Conservation (phyloP, 139 green algal genomes). For the Volvox reticuliferus region DNA sequence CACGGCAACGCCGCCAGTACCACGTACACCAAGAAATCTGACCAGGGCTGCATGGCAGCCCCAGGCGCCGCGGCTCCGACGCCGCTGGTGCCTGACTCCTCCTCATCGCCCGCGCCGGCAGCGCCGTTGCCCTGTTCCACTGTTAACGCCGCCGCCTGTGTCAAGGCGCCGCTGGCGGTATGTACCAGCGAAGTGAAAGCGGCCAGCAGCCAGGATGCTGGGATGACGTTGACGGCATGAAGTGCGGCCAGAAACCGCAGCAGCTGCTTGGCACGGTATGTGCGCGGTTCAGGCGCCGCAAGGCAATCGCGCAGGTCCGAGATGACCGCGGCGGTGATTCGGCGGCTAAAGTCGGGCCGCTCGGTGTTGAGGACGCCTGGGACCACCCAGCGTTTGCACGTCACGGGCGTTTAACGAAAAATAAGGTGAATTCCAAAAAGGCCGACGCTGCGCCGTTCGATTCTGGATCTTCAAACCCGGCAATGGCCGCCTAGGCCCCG, state of each 20-base stretch:
- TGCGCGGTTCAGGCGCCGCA: conserved; percentile 28
- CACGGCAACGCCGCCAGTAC: conserved; percentile 81
- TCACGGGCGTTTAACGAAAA: too few relatives aligned
- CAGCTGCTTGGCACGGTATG: conserved; percentile 70
- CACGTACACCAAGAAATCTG: conserved; percentile 77
- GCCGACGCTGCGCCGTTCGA: too few relatives aligned
- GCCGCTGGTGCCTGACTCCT: background rate
- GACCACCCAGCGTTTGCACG: too few relatives aligned
- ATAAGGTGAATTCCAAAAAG: too few relatives aligned
- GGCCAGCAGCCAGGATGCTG: conserved; percentile 58
- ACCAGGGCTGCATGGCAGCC: conserved; percentile 82
- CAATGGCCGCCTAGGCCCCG: too few relatives aligned
- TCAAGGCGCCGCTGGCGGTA: conserved; percentile 17
- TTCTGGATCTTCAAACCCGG: too few relatives aligned
- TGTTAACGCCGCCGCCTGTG: background rate
- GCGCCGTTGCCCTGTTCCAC: background rate
- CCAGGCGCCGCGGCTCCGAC: conserved; percentile 43
- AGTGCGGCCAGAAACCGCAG: conserved; percentile 79
- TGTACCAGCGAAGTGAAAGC: conserved; percentile 68
- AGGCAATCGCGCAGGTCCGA: conserved; percentile 49
- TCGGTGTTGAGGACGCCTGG: conserved; percentile 61
- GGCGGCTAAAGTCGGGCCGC: conserved; percentile 39
- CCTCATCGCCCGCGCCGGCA: background rate
- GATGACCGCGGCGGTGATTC: conserved; percentile 23
- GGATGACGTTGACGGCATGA: conserved; percentile 66